A percentile compares a stretch with the other conserved stretches of the same genome.
Evolutionary conservation across 371 early-diverging fungal species (phyloP).

Genomic region (Lichtheimia ornata): DNA sequence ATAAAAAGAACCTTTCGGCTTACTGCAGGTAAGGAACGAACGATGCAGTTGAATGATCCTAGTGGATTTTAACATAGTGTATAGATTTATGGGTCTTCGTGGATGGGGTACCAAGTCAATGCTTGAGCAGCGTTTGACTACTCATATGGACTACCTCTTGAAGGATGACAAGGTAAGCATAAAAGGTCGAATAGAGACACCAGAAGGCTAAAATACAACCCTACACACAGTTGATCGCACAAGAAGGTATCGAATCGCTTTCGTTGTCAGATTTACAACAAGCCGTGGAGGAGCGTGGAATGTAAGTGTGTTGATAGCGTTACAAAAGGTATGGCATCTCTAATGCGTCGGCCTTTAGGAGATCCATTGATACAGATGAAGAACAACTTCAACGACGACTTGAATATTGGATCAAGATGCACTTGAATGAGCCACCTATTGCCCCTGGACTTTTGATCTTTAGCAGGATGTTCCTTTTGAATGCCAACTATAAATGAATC

Average conservation of each 20-base stretch:
- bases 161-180: constrained; percentile 55
- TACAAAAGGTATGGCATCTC: not conserved
- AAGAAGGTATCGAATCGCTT: constrained; percentile 52
- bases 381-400: constrained; percentile 54
- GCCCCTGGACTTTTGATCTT: constrained; percentile 59
- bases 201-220: not conserved
- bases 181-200: not conserved
- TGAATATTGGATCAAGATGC: constrained; percentile 58
- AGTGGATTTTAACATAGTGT: not conserved
- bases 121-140: constrained; percentile 51
- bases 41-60: no score
- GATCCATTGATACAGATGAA: constrained; percentile 45
- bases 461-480: constrained; percentile 62
- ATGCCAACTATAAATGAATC: constrained; percentile 49
- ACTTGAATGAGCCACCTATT: constrained; percentile 34
- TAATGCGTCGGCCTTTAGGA: constrained; percentile 16
- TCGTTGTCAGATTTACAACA: constrained; percentile 43
- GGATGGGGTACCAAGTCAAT: constrained; percentile 56
- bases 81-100: constrained; percentile 61
- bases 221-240: constrained; percentile 37
- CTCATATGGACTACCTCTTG: constrained; percentile 53
- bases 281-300: constrained; percentile 68
- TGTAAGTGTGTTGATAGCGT: constrained; percentile 38
- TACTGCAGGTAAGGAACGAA: constrained; percentile 50
- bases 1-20: constrained; percentile 49